Percentiles rank a stretch among this genome's conserved stretches.
Conservation (phyloP, 768 basidiomycete species). For the Kwoniella bestiolae region DNA sequence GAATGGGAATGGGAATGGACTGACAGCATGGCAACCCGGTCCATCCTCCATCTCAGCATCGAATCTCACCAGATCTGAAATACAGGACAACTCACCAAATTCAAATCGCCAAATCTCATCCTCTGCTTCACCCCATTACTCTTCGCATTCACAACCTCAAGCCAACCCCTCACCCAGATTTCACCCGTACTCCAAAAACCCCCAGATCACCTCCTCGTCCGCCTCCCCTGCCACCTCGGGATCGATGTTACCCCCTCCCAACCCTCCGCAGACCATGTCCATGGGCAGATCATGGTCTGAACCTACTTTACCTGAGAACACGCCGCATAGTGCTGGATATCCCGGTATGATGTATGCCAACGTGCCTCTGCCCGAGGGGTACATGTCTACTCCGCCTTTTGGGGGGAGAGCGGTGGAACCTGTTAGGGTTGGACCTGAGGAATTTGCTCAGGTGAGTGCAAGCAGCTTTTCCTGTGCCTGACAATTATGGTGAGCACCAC, state of each 20-base stretch:
- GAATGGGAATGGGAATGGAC: not conserved
- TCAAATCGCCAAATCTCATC: not conserved
- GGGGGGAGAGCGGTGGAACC: slow-evolving; percentile 15
- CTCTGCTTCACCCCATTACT: slow-evolving; percentile 9
- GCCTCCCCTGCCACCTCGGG: slow-evolving; percentile 1
- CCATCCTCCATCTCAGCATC: slow-evolving; percentile 9
- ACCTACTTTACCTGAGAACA: slow-evolving; percentile 8
- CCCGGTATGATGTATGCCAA: slow-evolving; percentile 25
- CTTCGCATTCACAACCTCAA: not conserved
- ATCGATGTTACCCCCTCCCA: slow-evolving; percentile 4
- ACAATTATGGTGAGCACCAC: no score
- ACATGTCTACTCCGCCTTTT: not conserved
- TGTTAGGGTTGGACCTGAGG: slow-evolving; percentile 16
- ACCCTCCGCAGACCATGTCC: not conserved
- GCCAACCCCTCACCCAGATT: slow-evolving; percentile 4
- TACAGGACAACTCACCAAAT: not conserved
- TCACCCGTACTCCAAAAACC: slow-evolving; percentile 10
- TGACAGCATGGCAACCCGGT: slow-evolving; percentile 9
- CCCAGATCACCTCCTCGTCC: not conserved
- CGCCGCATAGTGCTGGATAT: slow-evolving; percentile 23
- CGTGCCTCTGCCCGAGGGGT: slow-evolving; percentile 26
- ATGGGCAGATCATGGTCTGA: slow-evolving; percentile 14
- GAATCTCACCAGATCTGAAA: not conserved
- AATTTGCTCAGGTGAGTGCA: slow-evolving; percentile 34
- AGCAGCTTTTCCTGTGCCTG: not conserved